Percentiles rank a stretch among this genome's conserved stretches.
Evolutionary conservation across 1,284 basidiomycete genomes (phyloP).

Genomic region (Uromyces viciae-fabae): DNA sequence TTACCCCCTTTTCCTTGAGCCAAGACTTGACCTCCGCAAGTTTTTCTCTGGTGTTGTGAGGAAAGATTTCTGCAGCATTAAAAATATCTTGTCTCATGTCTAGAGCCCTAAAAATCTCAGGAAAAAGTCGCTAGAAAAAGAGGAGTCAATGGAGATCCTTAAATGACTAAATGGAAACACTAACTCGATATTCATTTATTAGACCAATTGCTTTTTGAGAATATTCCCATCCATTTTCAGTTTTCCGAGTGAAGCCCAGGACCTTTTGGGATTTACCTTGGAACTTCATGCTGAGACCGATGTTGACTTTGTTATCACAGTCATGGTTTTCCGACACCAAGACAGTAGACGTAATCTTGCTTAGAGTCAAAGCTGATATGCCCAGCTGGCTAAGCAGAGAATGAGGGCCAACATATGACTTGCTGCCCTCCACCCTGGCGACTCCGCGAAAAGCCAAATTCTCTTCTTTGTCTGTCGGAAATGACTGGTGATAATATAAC

Average conservation of each 20-base stretch:
- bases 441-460: conserved; percentile 70
- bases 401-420: conserved; percentile 72
- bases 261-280: conserved; percentile 96
- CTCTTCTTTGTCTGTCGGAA: conserved; percentile 73
- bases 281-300: conserved; percentile 93
- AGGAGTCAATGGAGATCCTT: not conserved
- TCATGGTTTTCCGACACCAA: conserved; percentile 66
- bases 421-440: conserved; percentile 62
- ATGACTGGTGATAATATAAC: conserved; percentile 64
- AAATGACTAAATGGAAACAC: conserved; percentile 45
- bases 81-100: conserved; percentile 63
- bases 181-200: conserved; percentile 74
- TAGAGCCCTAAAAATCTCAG: conserved; percentile 51
- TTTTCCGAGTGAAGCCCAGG: conserved; percentile 83
- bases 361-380: conserved; percentile 70
- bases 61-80: conserved; percentile 70
- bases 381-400: conserved; percentile 66
- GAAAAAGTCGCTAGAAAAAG: conserved; percentile 50
- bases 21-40: conserved; percentile 77
- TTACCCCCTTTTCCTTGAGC: conserved; percentile 79
- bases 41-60: conserved; percentile 65
- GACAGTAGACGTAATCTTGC: conserved; percentile 87
- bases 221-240: conserved; percentile 84
- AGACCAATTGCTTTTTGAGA: conserved; percentile 79
- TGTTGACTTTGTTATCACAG: conserved; percentile 76